phyloP scores from a whole-genome alignment of 768 basidiomycete genomes.

The Podaxis carcinomalis region DNA sequence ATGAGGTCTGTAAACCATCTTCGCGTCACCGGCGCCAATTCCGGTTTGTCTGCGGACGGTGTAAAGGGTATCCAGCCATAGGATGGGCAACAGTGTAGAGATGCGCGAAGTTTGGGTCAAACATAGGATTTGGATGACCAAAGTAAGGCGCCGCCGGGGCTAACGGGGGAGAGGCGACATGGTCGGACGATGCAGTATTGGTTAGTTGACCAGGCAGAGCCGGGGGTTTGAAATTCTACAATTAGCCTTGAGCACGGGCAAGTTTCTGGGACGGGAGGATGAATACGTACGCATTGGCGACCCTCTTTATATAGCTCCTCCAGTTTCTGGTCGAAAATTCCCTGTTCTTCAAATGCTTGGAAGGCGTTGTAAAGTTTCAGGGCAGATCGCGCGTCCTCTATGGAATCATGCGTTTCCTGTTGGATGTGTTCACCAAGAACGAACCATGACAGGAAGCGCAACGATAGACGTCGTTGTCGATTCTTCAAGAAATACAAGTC shows the following conservation, averaged over 20 bases:
- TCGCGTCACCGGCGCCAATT: background rate
- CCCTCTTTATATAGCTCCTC: slow-evolving; percentile 83
- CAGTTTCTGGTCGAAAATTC: slow-evolving; percentile 80
- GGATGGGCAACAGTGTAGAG: slow-evolving; percentile 1
- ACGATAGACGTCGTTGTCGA: slow-evolving; percentile 82
- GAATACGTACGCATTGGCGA: slow-evolving; percentile 55
- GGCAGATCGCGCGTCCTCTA: slow-evolving; percentile 91
- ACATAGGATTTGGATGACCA: background rate
- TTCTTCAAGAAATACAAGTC: slow-evolving; percentile 86
- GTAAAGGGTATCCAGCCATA: slow-evolving; percentile 4
- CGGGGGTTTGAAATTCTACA: slow-evolving; percentile 59
- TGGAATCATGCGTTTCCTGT: slow-evolving; percentile 94
- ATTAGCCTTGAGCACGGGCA: background rate
- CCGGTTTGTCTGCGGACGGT: slow-evolving; percentile 3
- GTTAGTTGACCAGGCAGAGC: slow-evolving; percentile 15
- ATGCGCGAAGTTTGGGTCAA: slow-evolving; percentile 4
- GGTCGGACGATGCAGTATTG: background rate
- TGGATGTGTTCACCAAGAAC: slow-evolving; percentile 91
- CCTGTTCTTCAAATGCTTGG: slow-evolving; percentile 68
- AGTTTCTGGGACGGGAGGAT: background rate
- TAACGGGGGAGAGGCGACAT: background rate
- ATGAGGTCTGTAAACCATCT: background rate
- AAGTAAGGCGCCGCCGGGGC: background rate
- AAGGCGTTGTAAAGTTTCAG: slow-evolving; percentile 82
- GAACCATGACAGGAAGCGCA: slow-evolving; percentile 93